Evolutionary conservation across 192 early-diverging fungal genomes (phyloP).

Genomic region (Podochytrium sp.): DNA sequence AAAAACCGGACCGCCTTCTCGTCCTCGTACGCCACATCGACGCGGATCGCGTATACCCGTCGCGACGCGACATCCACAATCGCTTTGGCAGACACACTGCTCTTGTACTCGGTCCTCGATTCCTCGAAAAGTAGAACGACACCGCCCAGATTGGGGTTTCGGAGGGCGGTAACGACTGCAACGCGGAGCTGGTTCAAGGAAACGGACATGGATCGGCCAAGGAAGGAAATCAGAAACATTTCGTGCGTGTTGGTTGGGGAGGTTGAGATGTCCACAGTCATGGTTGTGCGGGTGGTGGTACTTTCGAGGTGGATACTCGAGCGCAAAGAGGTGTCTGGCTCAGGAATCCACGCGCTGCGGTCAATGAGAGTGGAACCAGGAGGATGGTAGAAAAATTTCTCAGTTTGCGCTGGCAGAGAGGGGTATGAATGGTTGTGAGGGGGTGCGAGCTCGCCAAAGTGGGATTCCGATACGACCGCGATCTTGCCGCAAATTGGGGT

Average conservation of each 20-base stretch:
- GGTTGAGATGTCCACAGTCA: not conserved
- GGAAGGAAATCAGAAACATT: constrained; percentile 1
- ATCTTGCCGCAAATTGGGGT: not conserved
- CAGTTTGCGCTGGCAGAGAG: not conserved
- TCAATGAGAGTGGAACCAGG: not conserved
- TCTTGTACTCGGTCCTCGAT: not conserved
- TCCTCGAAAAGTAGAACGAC: not conserved
- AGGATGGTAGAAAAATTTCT: not conserved
- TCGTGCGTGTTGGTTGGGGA: not conserved
- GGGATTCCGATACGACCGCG: constrained; percentile 13
- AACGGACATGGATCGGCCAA: not conserved
- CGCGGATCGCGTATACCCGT: constrained; percentile 22
- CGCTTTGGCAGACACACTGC: not conserved
- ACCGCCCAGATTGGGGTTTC: constrained; percentile 1
- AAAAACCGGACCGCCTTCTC: constrained; percentile 19
- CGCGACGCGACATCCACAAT: constrained; percentile 9
- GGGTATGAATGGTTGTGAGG: not conserved
- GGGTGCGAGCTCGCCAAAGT: constrained; percentile 18
- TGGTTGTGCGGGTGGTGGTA: not conserved
- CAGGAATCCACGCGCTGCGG: constrained; percentile 9
- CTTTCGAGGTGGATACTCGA: constrained; percentile 4
- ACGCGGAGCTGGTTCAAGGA: not conserved
- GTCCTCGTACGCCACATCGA: not conserved
- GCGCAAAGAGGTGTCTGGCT: not conserved
- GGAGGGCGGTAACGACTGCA: constrained; percentile 1